These are phyloP conservation scores for Colletotrichum sp. DNA, from an alignment of 2,329 filamentous ascomycete species.

Conservation along the genomic window DNA sequence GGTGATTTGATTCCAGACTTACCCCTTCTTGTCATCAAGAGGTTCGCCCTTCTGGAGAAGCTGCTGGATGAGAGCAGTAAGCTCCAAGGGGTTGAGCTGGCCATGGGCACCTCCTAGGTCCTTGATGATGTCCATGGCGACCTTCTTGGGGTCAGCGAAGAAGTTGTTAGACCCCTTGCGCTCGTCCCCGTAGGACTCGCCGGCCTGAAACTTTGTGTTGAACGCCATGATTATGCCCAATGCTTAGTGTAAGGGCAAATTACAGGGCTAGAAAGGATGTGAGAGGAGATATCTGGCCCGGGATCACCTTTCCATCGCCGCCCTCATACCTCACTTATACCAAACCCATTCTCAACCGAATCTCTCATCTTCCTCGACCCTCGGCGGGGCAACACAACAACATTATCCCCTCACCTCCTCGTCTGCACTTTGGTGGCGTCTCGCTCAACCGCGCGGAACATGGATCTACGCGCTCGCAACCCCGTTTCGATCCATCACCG, in stretches of 20 bases:
- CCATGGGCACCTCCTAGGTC: constrained; percentile 31
- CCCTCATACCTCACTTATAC: background rate
- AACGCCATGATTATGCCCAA: constrained; percentile 30
- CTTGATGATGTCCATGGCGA: constrained; percentile 37
- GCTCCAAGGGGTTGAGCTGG: constrained; percentile 30
- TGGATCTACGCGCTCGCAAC: background rate
- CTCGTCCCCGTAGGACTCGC: constrained; percentile 37
- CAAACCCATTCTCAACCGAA: background rate
- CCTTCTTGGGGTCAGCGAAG: constrained; percentile 36
- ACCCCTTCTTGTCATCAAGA: constrained; percentile 62
- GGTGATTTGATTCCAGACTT: background rate
- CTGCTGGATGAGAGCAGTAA: constrained; percentile 35
- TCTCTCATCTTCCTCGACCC: background rate
- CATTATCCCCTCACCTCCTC: background rate
- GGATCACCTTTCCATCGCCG: background rate
- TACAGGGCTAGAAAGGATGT: background rate
- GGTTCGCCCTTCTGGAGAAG: constrained; percentile 36
- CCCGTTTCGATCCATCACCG: background rate
- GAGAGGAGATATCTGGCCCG: background rate
- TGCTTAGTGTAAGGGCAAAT: background rate
- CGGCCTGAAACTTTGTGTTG: constrained; percentile 41
- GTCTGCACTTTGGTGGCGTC: background rate
- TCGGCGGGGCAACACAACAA: background rate
- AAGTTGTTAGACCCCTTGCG: constrained; percentile 28
- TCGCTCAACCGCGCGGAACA: background rate